A percentile compares a stretch with the other conserved stretches of the same genome.
phyloP scores from a whole-genome alignment of 345 rosid species.

The Gossypioides kirkii region DNA sequence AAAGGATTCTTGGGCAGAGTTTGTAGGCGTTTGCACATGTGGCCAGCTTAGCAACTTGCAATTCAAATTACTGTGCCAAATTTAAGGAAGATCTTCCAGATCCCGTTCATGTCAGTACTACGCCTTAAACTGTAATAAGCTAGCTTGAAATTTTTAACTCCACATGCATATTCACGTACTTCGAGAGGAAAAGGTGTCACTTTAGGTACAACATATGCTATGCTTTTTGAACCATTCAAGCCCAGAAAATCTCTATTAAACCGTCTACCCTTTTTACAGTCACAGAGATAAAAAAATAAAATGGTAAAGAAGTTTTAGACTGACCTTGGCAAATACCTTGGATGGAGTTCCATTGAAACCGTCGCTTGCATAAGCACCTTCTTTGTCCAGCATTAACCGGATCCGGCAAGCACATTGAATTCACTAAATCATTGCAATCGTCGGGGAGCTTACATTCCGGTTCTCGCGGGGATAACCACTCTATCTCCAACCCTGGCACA shows the following conservation, averaged over 20 bases:
- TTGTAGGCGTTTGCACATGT: neutral
- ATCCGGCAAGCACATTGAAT: constrained; percentile 11
- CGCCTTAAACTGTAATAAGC: neutral
- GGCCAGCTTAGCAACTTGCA: constrained; percentile 2
- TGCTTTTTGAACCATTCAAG: neutral
- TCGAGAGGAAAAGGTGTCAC: neutral
- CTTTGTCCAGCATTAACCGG: neutral
- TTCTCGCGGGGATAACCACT: constrained; percentile 10
- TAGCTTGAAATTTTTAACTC: neutral
- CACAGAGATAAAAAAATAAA: neutral
- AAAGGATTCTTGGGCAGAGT: constrained; percentile 5
- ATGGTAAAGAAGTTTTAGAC: neutral
- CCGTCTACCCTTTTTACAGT: neutral
- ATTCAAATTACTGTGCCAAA: neutral
- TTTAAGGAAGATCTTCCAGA: neutral
- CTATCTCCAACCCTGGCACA: constrained; percentile 12
- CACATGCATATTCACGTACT: neutral
- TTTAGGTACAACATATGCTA: neutral
- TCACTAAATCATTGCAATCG: neutral
- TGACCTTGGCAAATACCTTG: constrained; percentile 14
- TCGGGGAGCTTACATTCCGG: neutral
- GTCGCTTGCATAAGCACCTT: constrained; percentile 10
- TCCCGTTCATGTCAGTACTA: constrained; percentile 3
- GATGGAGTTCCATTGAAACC: constrained; percentile 11
- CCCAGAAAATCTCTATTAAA: neutral